Evolutionary conservation across 2,329 filamentous ascomycete species (phyloP).

Genomic region (Aspergillus uvarum): DNA sequence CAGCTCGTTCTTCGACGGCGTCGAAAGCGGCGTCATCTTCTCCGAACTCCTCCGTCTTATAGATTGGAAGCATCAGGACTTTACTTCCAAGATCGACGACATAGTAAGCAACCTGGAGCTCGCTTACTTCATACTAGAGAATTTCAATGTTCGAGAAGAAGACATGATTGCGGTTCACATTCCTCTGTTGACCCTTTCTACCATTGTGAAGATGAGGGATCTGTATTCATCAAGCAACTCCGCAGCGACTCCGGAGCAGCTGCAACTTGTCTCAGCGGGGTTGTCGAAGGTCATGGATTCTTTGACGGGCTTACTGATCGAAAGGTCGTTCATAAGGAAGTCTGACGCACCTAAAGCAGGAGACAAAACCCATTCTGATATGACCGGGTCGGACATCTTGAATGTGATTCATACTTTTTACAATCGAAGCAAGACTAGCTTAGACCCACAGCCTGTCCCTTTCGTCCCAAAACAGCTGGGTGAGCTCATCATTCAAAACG

Average conservation of each 20-base stretch:
- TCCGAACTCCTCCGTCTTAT: constrained; percentile 73
- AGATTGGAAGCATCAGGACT: constrained; percentile 51
- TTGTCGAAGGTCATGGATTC: constrained; percentile 33
- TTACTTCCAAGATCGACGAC: constrained; percentile 50
- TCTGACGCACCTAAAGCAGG: constrained; percentile 27
- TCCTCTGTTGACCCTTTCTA: constrained; percentile 69
- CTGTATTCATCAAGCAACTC: constrained; percentile 21
- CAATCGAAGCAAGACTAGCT: constrained; percentile 66
- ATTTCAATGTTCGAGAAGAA: constrained; percentile 93
- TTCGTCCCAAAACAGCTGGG: constrained; percentile 58
- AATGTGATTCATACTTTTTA: constrained; percentile 67
- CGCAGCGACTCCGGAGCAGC: constrained; percentile 16
- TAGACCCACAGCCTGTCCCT: constrained; percentile 62
- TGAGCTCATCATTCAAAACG: constrained; percentile 64
- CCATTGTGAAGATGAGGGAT: constrained; percentile 51
- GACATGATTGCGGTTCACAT: constrained; percentile 90
- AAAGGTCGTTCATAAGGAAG: constrained; percentile 52
- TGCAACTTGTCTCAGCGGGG: constrained; percentile 23
- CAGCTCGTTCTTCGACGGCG: constrained; percentile 94
- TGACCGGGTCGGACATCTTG: constrained; percentile 49
- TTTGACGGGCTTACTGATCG: constrained; percentile 47
- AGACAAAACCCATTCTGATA: constrained; percentile 16
- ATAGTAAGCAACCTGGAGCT: constrained; percentile 65
- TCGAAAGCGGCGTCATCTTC: constrained; percentile 92
- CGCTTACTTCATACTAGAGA: constrained; percentile 75